Percentiles rank a stretch among this genome's conserved stretches.
Evolutionary conservation across 768 basidiomycete genomes (phyloP).

Genomic region (Hortiboletus flavorubellus): DNA sequence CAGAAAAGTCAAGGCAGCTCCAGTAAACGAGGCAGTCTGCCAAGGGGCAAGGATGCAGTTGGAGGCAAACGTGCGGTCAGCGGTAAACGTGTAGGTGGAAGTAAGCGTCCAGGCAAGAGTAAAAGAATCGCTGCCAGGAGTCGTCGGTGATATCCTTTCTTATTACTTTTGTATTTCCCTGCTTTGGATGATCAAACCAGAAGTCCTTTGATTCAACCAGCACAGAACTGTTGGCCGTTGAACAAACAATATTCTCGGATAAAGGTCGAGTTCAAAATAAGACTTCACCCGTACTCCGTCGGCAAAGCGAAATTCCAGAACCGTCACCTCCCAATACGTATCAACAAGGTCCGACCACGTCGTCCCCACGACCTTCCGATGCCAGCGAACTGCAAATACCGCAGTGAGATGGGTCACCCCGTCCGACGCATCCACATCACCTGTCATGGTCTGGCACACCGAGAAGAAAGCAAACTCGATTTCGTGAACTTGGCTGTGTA

Average conservation of each 20-base stretch:
- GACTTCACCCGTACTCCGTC: not conserved
- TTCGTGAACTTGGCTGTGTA: constrained; percentile 8
- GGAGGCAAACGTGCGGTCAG: constrained; percentile 6
- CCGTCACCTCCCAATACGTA: constrained; percentile 17
- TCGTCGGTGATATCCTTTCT: constrained; percentile 23
- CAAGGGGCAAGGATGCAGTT: constrained; percentile 42
- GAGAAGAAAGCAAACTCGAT: constrained; percentile 31
- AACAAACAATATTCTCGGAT: not conserved
- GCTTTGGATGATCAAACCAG: not conserved
- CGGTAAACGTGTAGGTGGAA: constrained; percentile 31
- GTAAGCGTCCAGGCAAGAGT: constrained; percentile 58
- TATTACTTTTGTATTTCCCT: constrained; percentile 4
- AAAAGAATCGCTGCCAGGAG: constrained; percentile 46
- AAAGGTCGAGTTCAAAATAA: not conserved
- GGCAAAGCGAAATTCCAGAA: not conserved
- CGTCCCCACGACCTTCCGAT: constrained; percentile 29
- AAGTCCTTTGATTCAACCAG: not conserved
- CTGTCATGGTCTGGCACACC: constrained; percentile 29
- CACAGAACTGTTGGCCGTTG: not conserved
- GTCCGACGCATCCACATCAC: constrained; percentile 21
- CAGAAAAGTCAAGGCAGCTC: constrained; percentile 28
- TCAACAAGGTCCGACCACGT: constrained; percentile 27
- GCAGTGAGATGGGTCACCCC: constrained; percentile 33
- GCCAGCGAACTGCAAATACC: constrained; percentile 28
- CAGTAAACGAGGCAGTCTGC: constrained; percentile 32